These are phyloP conservation scores for Coemansia umbellata DNA, from an alignment of 192 early-diverging fungal species.

Conservation along the genomic window DNA sequence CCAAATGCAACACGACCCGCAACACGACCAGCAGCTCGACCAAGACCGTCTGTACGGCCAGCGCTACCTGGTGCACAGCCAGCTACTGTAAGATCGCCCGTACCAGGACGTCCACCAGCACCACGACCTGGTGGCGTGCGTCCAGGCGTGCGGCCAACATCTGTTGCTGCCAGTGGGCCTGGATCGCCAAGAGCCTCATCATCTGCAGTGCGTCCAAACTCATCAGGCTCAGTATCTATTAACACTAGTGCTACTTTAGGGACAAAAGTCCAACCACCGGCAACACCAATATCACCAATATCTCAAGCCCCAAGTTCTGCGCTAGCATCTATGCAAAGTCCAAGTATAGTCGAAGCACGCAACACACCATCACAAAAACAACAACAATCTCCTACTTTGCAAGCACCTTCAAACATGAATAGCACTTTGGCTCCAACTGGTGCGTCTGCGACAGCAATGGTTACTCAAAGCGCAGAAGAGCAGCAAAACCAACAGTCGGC, in stretches of 20 bases:
- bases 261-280: not conserved
- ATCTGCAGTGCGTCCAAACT: slow-evolving; percentile 3
- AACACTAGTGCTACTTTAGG: not conserved
- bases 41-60: not conserved
- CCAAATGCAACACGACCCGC: not conserved
- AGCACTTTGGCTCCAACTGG: too few species aligned
- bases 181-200: not conserved
- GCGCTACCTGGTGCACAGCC: not conserved
- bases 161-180: not conserved
- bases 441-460: not conserved
- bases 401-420: too few species aligned
- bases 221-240: not conserved
- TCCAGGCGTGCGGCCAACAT: not conserved
- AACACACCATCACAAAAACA: not conserved
- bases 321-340: too few species aligned
- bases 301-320: not conserved
- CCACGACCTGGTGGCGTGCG: not conserved
- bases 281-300: not conserved
- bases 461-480: not conserved
- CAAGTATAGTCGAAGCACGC: not conserved
- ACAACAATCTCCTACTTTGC: too few species aligned
- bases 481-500: too few species aligned
- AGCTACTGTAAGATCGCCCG: not conserved
- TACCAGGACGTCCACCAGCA: slow-evolving; percentile 18
- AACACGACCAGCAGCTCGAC: not conserved